These are phyloP conservation scores for Daldinia sp. DNA, from an alignment of 2,329 filamentous ascomycete genomes.

Conservation along the genomic window DNA sequence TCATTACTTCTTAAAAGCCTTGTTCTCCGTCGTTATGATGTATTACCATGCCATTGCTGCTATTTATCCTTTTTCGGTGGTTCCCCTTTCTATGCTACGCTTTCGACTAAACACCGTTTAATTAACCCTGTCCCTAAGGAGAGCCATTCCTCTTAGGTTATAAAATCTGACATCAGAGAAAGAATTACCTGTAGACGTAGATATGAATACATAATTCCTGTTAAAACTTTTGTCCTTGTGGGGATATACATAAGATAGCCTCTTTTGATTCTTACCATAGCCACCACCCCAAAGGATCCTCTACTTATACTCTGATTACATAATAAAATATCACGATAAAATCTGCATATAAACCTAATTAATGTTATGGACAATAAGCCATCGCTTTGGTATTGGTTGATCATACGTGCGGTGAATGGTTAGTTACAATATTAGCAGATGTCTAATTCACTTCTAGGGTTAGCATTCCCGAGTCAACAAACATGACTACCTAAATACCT, in stretches of 20 bases:
- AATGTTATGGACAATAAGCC: too few species aligned
- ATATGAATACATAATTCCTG: too few species aligned
- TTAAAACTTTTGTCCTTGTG: too few species aligned
- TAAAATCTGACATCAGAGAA: background rate
- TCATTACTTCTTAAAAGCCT: too few species aligned
- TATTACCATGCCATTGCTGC: background rate
- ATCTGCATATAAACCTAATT: too few species aligned
- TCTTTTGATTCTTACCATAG: background rate
- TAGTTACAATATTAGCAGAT: background rate
- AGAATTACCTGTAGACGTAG: too few species aligned
- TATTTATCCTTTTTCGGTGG: background rate
- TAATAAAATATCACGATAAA: too few species aligned
- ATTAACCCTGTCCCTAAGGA: background rate
- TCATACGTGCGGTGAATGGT: background rate
- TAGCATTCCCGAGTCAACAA: background rate
- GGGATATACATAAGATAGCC: too few species aligned
- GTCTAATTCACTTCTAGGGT: background rate
- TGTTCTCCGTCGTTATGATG: background rate
- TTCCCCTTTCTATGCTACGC: background rate
- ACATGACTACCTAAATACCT: background rate
- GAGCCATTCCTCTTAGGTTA: background rate
- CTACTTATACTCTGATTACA: too few species aligned
- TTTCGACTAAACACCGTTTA: too few species aligned
- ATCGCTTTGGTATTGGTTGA: too few species aligned
- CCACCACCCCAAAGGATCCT: background rate